Base-by-base conservation (phyloP, 2,329 filamentous ascomycete species). In the Cytospora mali region DNA sequence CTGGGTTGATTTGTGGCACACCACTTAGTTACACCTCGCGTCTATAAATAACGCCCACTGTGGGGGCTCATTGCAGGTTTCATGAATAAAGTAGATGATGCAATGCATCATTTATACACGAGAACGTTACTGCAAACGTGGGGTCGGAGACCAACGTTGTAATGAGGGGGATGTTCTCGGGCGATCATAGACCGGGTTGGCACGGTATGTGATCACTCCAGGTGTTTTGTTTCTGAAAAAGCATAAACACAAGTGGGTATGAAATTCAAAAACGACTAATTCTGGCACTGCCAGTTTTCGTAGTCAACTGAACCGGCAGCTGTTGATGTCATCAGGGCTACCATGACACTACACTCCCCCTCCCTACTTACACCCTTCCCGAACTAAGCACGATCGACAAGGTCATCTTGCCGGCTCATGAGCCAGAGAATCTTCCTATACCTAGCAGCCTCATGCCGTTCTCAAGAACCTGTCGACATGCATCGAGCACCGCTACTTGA, bases 391-490 rank as follows among this genome's bases (percentile, higher is more conserved):
- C n/a, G n/a, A n/a, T 18, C n/a, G 35, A 6, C 16, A 39, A 6
- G 14, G 14, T 39, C 35, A n/a, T 7, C 7, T 18, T 14, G 6
- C 14, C 16, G 10, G 21, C 10, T 28, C 14, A 1, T 46, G 5
- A 2, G 16, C 27, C 13, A 46, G 28, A 29, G n/a, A 4, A 16
- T 31, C 25, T 4, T 23, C 3, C 16, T 10, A 56, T n/a, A 2
- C 86, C 86, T 65, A 89, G 73, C 62, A 88, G 73, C 69, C 80
- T 78, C 84, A 89, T 88, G 48, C 85, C 87, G 74, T 88, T 88
- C 72, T 81, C 76, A 70, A 89, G 74, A 55, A 88, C 85, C 72
- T 86, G 84, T 71, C 84, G 80, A 25, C 85, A 85, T 6, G 80
- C 79, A 65, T 82, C 80, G 68, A 88, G 88, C 71, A 89, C 14